Base-by-base conservation (phyloP, 176 grass and related monocot species). In the Paspalum vaginatum region DNA sequence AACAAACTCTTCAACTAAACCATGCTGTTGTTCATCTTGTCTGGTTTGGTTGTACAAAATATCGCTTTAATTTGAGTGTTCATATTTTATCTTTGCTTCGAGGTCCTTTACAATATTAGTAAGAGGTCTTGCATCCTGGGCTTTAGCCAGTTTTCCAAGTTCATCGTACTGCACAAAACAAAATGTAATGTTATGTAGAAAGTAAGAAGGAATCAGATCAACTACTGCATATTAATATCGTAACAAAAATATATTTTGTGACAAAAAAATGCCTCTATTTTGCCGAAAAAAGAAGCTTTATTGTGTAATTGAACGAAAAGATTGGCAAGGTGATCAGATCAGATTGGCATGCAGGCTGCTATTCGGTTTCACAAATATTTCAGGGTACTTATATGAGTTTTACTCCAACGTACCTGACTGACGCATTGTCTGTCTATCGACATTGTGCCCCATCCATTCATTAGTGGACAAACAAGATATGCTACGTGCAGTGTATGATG, bases 51-150 rank as follows among this genome's bases (percentile, higher is more conserved):
- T 65, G 16, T 43, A 65, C 58, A 56, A 22, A 48, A 81, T 6
- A 42, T 42, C 46, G 65, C 46, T 8, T 73, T 57, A 85, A 81
- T 68, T 79, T 0, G 59, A 61, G 1, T n/a, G 8, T 5, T 40
- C 40, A 37, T 8, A 32, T 77, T 83, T 94, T 54, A 82, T 79
- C 82, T 88, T 91, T 11, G 70, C 77, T 79, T 98, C 92, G 66
- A 88, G 77, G 49, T 94, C 80, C 81, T 94, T 98, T 9, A 98
- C 87, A 41, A 87, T 40, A 58, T 74, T 82, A 45, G 92, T 89
- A 32, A 98, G 88, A 91, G 95, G 87, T 88, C 92, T 92, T 7
- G 81, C 74, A 62, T 98, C 89, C 70, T 24, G 61, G 21, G 83
- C 81, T 83, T 87, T 87, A 49, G 62, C 76, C 48, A 98, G 70